Conservation (phyloP, 1,139 yeast genomes). For the Hanseniaspora gamundiae region DNA sequence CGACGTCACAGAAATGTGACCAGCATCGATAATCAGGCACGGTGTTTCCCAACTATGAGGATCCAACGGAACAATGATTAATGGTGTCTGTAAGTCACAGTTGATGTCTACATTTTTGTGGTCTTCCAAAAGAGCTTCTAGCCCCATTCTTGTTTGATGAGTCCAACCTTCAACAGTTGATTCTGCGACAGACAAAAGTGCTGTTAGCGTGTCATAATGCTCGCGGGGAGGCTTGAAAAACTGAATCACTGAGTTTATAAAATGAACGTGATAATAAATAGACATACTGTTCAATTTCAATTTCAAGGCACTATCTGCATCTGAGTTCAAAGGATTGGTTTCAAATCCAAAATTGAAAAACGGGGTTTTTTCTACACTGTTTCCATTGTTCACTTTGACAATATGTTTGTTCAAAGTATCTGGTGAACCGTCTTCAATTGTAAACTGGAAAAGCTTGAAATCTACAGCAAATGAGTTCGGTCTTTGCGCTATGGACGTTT, state of each 20-base stretch:
- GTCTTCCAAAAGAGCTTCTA: constrained; percentile 87
- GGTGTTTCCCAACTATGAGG: constrained; percentile 74
- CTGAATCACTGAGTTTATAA: constrained; percentile 58
- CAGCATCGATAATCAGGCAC: constrained; percentile 89
- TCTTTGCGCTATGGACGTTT: constrained; percentile 60
- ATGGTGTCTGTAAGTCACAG: constrained; percentile 86
- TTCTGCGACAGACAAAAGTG: constrained; percentile 89
- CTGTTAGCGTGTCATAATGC: constrained; percentile 81
- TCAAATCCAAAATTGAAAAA: constrained; percentile 79
- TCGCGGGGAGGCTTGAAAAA: constrained; percentile 83
- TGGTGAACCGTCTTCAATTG: constrained; percentile 79
- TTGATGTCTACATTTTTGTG: constrained; percentile 82
- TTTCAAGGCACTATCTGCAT: constrained; percentile 67
- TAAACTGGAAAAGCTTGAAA: constrained; percentile 67
- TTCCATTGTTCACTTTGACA: constrained; percentile 57
- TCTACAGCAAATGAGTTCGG: constrained; percentile 66
- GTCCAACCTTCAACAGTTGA: constrained; percentile 88
- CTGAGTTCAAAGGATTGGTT: constrained; percentile 68
- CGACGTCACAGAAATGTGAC: constrained; percentile 77
- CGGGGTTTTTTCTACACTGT: constrained; percentile 34
- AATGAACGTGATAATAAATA: constrained; percentile 71
- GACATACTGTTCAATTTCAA: constrained; percentile 81
- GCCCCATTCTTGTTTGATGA: constrained; percentile 79
- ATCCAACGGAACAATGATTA: constrained; percentile 78
- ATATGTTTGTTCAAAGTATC: constrained; percentile 66